Conservation (phyloP, 352 stramenopile species). For the Blastocystis sp. region DNA sequence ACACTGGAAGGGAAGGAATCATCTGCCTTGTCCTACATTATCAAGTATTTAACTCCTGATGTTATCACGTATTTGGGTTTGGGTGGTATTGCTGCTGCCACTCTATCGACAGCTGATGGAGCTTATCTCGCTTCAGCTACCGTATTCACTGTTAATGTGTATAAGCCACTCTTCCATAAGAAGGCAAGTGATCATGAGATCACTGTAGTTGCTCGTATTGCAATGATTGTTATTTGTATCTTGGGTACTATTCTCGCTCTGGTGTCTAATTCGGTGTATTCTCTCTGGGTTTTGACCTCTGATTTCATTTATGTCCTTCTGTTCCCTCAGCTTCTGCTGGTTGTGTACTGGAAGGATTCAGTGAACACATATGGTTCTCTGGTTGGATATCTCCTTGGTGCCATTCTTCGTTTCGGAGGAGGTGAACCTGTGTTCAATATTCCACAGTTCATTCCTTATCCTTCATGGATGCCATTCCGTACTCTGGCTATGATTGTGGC, state of each 20-base stretch:
- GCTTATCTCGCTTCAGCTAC: constrained; percentile 56
- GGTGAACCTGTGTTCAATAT: constrained; percentile 28
- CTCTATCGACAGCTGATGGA: constrained; percentile 54
- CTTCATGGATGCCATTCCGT: constrained; percentile 56
- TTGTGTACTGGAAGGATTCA: constrained; percentile 22
- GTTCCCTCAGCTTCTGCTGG: constrained; percentile 61
- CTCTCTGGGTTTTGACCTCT: constrained; percentile 55
- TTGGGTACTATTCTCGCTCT: constrained; percentile 39
- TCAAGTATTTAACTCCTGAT: constrained; percentile 58
- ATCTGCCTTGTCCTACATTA: constrained; percentile 43
- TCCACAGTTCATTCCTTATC: constrained; percentile 54
- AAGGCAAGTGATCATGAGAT: constrained; percentile 31
- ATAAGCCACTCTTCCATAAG: constrained; percentile 57
- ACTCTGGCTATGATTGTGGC: constrained; percentile 44
- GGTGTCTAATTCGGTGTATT: constrained; percentile 27
- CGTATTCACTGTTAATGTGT: constrained; percentile 62
- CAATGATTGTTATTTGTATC: constrained; percentile 53
- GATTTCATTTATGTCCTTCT: constrained; percentile 58
- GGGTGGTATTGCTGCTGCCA: constrained; percentile 55
- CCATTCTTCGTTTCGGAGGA: constrained; percentile 55
- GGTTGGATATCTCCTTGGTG: constrained; percentile 26
- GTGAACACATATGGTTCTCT: constrained; percentile 59
- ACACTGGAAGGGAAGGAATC: constrained; percentile 58
- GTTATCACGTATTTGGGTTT: constrained; percentile 53
- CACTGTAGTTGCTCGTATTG: constrained; percentile 51